Base-by-base conservation (phyloP, 495 filamentous ascomycete species). In the Astrocystis sublimbata region DNA sequence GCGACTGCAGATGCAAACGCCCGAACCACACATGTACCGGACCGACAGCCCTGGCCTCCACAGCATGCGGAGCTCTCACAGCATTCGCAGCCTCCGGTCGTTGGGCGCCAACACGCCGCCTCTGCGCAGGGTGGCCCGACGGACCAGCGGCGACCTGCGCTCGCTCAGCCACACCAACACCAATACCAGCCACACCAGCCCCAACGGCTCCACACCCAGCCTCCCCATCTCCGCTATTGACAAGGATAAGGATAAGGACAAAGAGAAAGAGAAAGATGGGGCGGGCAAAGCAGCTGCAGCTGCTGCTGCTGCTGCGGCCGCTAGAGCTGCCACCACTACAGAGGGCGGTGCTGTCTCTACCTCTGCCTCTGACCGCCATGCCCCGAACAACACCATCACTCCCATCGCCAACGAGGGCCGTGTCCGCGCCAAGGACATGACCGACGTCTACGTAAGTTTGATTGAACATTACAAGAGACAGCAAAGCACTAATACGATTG, bases 371-470 rank as follows among this genome's bases (percentile, higher is more conserved):
- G 71, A 67, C 43, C 71, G 73, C 65, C 73, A 73, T 60, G 75
- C 75, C 61, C 71, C 75, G 66, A 71, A 78, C 71, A 76, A 85
- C 87, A 78, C 31, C 59, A 54, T 42, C 41, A 88, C 91, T 72
- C 86, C 88, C 65, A 81, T 90, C 72, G 90, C 86, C 67, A 91
- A 93, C 82, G 91, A 92, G 84, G 89, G 91, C 83, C 92, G 91
- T 76, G 87, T 85, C 71, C 88, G 88, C 72, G 78, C 88, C 72
- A 87, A 84, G 77, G 89, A 87, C 78, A 96, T 96, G 92, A 82
- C 89, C 71, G 90, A 96, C 83, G 89, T 96, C 79, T 96, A 90
- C 79, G 92, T 97, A 86, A 87, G 92, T 89, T 35, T 12, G 61
- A 49, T 66, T 60, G 61, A n/a, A n/a, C n/a, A n/a, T n/a, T n/a